Conservation (phyloP, 495 filamentous ascomycete genomes). For the Amphirosellinia nigrospora region DNA sequence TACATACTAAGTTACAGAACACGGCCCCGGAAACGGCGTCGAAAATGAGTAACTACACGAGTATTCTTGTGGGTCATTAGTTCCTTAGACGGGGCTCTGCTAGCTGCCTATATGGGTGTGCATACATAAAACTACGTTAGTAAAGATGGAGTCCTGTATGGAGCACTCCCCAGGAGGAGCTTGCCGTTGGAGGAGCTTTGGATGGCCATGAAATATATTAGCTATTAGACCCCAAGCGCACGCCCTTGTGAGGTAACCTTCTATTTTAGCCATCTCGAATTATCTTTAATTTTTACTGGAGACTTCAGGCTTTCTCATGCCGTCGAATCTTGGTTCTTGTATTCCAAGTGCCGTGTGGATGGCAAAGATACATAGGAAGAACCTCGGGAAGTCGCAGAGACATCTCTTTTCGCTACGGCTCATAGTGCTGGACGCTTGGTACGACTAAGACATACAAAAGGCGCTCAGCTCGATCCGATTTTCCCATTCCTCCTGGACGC, state of each 20-base stretch:
- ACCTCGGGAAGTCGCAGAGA: constrained; percentile 18
- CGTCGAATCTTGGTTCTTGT: constrained; percentile 8
- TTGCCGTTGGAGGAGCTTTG: constrained; percentile 23
- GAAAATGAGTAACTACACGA: constrained; percentile 6
- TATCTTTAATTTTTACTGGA: not conserved
- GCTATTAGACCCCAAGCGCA: constrained; percentile 19
- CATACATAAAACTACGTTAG: constrained; percentile 21
- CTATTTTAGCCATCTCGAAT: constrained; percentile 26
- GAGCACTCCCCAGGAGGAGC: constrained; percentile 22
- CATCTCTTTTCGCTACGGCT: not conserved
- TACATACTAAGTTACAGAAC: constrained; percentile 7
- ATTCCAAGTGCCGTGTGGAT: constrained; percentile 10
- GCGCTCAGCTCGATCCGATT: not conserved
- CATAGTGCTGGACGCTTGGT: constrained; percentile 23
- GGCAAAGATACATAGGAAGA: constrained; percentile 14
- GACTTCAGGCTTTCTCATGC: constrained; percentile 10
- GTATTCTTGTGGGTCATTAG: constrained; percentile 12
- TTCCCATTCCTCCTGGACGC: not conserved
- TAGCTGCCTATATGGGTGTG: constrained; percentile 14
- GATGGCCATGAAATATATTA: constrained; percentile 26
- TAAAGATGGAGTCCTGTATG: constrained; percentile 28
- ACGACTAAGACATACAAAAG: constrained; percentile 27
- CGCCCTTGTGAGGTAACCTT: not conserved
- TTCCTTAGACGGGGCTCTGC: constrained; percentile 17
- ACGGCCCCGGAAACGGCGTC: not conserved